phyloP scores from a whole-genome alignment of 2,329 filamentous ascomycete genomes.

The Fusarium tuaranense region DNA sequence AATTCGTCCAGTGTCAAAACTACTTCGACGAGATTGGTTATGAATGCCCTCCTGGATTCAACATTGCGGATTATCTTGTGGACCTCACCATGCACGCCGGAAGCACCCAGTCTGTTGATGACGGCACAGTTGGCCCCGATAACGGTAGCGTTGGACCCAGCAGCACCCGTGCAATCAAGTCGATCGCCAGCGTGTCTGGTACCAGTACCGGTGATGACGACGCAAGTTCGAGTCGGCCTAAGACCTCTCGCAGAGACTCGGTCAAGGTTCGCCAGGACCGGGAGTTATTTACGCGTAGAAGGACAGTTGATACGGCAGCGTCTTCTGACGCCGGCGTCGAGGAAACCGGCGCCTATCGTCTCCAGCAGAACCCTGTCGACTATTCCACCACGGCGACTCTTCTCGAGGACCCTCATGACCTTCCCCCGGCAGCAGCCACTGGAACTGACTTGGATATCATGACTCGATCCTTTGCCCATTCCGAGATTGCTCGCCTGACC shows the following conservation, averaged over 20 bases:
- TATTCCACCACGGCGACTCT: slow-evolving; percentile 65
- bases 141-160: slow-evolving; percentile 80
- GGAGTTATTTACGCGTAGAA: slow-evolving; percentile 87
- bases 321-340: slow-evolving; percentile 68
- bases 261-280: slow-evolving; percentile 88
- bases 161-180: slow-evolving; percentile 90
- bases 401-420: slow-evolving; percentile 76
- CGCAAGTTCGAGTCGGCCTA: slow-evolving; percentile 70
- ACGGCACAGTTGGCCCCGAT: slow-evolving; percentile 65
- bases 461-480: slow-evolving; percentile 79
- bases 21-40: slow-evolving; percentile 96
- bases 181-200: slow-evolving; percentile 85
- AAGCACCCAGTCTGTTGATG: slow-evolving; percentile 66
- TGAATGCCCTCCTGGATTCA: slow-evolving; percentile 94
- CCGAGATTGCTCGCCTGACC: slow-evolving; percentile 79
- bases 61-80: slow-evolving; percentile 97
- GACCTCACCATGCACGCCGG: slow-evolving; percentile 98
- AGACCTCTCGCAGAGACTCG: slow-evolving; percentile 79
- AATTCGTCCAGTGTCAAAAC: slow-evolving; percentile 86
- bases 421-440: slow-evolving; percentile 68
- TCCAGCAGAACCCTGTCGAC: slow-evolving; percentile 59
- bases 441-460: slow-evolving; percentile 86
- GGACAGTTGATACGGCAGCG: slow-evolving; percentile 72
- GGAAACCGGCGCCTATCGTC: slow-evolving; percentile 62
- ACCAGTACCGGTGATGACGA: slow-evolving; percentile 78